Conservation (phyloP, 2,329 filamentous ascomycete species). For the Pyrenochaeta sp. region DNA sequence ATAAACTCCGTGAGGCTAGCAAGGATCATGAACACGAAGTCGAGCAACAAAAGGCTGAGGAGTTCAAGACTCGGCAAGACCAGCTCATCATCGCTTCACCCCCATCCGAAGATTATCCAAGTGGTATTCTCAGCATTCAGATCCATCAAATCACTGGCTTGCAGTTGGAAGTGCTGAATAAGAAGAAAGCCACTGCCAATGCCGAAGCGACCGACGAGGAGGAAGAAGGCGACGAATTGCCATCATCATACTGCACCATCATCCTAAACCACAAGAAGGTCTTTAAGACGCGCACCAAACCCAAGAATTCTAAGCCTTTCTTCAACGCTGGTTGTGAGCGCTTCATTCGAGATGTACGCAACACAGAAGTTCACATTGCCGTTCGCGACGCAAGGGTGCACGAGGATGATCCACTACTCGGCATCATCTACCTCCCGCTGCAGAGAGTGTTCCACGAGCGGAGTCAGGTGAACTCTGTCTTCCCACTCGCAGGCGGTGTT, state of each 20-base stretch:
- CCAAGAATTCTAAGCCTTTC: conserved; percentile 79
- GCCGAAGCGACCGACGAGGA: conserved; percentile 65
- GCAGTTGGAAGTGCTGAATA: conserved; percentile 68
- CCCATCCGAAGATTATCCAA: conserved; percentile 68
- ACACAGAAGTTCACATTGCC: conserved; percentile 71
- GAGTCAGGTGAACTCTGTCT: conserved; percentile 72
- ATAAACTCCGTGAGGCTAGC: conserved; percentile 72
- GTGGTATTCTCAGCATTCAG: conserved; percentile 74
- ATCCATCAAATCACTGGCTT: conserved; percentile 78
- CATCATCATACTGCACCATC: conserved; percentile 75
- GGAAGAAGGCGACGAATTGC: conserved; percentile 70
- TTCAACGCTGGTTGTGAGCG: conserved; percentile 80
- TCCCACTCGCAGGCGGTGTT: conserved; percentile 75
- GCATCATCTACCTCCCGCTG: conserved; percentile 74
- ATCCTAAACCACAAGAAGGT: conserved; percentile 76
- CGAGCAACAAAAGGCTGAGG: conserved; percentile 72
- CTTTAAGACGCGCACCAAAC: conserved; percentile 77
- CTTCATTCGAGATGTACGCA: conserved; percentile 73
- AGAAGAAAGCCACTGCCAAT: conserved; percentile 58
- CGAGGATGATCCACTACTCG: conserved; percentile 74
- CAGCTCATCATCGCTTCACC: conserved; percentile 74
- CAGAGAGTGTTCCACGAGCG: conserved; percentile 67
- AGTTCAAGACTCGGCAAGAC: conserved; percentile 66
- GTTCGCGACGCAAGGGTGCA: conserved; percentile 74
- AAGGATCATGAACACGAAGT: conserved; percentile 68